Conservation (phyloP, 768 basidiomycete genomes). For the Mycena galericulata region DNA sequence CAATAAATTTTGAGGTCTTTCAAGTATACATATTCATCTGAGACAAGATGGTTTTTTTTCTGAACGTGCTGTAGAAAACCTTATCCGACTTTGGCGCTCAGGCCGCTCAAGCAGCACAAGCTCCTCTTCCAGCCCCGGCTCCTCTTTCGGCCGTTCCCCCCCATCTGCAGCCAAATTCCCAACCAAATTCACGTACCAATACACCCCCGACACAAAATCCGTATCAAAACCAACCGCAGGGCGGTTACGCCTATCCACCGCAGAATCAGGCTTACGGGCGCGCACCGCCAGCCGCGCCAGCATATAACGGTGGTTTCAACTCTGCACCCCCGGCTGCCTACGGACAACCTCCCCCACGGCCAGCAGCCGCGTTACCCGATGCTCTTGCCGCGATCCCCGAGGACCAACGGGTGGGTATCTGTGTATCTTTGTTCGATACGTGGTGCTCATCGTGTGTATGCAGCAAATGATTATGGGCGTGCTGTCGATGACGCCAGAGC, state of each 20-base stretch:
- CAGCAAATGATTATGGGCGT: conserved; percentile 85
- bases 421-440: neutral
- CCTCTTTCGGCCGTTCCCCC: conserved; percentile 62
- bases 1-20: conserved; percentile 79
- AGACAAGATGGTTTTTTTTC: neutral
- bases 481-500: conserved; percentile 84
- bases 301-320: conserved; percentile 34
- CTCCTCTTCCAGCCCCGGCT: conserved; percentile 44
- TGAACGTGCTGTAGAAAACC: conserved; percentile 61
- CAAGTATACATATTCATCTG: conserved; percentile 59
- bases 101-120: conserved; percentile 41
- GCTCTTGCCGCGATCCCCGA: conserved; percentile 20
- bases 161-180: conserved; percentile 53
- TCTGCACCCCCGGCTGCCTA: conserved; percentile 21
- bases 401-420: conserved; percentile 34
- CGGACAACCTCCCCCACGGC: conserved; percentile 22
- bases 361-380: conserved; percentile 21
- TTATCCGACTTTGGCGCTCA: conserved; percentile 63
- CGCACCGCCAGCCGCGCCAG: conserved; percentile 38
- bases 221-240: conserved; percentile 30
- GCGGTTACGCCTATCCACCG: conserved; percentile 36
- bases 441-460: conserved; percentile 30
- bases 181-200: conserved; percentile 48
- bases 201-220: conserved; percentile 35
- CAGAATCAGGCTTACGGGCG: conserved; percentile 11